Conservation (phyloP, 2,329 filamentous ascomycete species). For the Keithomyces neogunnii region DNA sequence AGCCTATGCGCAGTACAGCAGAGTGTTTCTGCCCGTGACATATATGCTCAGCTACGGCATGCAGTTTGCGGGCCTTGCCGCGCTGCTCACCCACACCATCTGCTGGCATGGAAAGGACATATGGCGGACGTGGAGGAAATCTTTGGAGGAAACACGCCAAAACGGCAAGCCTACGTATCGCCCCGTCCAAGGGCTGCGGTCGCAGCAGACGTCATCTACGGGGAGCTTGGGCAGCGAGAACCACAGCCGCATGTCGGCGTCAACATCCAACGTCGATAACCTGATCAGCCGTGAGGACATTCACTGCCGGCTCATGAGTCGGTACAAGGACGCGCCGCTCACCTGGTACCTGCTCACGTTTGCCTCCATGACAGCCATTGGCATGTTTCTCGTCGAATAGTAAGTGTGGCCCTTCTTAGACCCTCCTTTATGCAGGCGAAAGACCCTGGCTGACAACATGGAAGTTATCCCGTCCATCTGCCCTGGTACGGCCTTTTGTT, state of each 20-base stretch:
- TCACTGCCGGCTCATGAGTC: constrained; percentile 74
- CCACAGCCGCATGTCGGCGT: constrained; percentile 20
- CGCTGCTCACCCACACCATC: constrained; percentile 69
- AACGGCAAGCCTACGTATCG: constrained; percentile 44
- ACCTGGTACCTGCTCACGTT: constrained; percentile 75
- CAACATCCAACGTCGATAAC: constrained; percentile 36
- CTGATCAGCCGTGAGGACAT: constrained; percentile 69
- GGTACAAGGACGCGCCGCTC: constrained; percentile 74
- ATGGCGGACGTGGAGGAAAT: constrained; percentile 64
- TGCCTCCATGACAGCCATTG: constrained; percentile 65
- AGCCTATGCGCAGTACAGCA: constrained; percentile 73
- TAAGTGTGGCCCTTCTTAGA: constrained; percentile 32
- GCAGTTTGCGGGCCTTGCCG: constrained; percentile 75
- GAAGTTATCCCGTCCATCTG: constrained; percentile 67
- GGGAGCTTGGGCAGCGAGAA: constrained; percentile 12
- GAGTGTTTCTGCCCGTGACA: constrained; percentile 78
- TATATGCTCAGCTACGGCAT: constrained; percentile 82
- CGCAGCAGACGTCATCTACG: constrained; percentile 16
- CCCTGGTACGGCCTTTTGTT: constrained; percentile 82
- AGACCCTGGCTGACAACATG: not conserved
- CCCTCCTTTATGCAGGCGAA: not conserved
- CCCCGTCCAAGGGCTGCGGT: constrained; percentile 26
- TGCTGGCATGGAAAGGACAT: constrained; percentile 85
- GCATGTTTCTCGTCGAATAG: constrained; percentile 81
- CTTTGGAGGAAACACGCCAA: constrained; percentile 53